These are phyloP conservation scores for Clathrospora elynae DNA, from an alignment of 2,329 filamentous ascomycete genomes.

Conservation along the genomic window DNA sequence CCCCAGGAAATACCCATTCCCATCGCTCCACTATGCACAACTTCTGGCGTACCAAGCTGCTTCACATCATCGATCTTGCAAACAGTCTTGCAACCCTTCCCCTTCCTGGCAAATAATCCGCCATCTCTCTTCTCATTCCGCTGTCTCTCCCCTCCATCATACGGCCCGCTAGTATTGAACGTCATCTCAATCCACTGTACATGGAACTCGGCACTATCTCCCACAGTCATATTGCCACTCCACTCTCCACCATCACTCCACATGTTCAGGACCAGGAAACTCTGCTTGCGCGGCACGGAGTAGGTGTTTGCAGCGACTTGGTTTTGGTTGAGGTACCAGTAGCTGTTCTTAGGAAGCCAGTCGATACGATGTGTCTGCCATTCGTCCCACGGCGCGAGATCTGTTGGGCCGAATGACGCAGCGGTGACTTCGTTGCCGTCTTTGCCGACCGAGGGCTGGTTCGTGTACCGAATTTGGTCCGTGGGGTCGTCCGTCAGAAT, in stretches of 20 bases:
- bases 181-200: constrained; percentile 68
- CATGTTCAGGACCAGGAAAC: constrained; percentile 62
- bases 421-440: constrained; percentile 53
- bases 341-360: constrained; percentile 60
- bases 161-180: constrained; percentile 52
- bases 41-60: constrained; percentile 42
- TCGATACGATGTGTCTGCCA: constrained; percentile 66
- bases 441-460: constrained; percentile 61
- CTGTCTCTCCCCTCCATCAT: constrained; percentile 27
- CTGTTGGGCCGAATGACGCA: constrained; percentile 57
- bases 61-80: constrained; percentile 48
- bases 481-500: constrained; percentile 56
- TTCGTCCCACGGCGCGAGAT: constrained; percentile 58
- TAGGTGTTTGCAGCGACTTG: constrained; percentile 60
- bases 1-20: constrained; percentile 34
- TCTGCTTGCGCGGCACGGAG: constrained; percentile 60
- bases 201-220: constrained; percentile 60
- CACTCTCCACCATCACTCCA: constrained; percentile 66
- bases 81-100: constrained; percentile 40
- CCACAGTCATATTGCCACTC: constrained; percentile 63
- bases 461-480: constrained; percentile 60
- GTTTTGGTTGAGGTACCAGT: constrained; percentile 62
- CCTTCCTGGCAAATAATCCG: constrained; percentile 23
- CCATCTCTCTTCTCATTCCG: constrained; percentile 24
- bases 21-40: constrained; percentile 27